These are phyloP conservation scores for Suillus occidentalis DNA, from an alignment of 768 basidiomycete genomes.

Conservation along the genomic window DNA sequence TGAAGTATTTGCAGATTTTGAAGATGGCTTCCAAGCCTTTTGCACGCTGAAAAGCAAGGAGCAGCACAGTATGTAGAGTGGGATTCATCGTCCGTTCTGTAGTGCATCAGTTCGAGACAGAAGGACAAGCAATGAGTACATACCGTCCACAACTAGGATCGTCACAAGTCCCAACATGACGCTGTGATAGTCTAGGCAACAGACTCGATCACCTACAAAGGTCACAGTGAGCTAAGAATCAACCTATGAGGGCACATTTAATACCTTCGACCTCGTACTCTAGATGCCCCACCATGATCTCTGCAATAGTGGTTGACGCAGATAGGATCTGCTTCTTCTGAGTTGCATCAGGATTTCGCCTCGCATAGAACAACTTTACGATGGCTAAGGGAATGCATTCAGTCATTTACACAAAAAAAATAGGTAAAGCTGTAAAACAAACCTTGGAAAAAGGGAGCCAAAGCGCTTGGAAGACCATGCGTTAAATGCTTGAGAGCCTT, in stretches of 20 bases:
- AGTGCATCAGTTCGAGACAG: constrained; percentile 5
- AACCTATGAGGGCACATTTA: constrained; percentile 5
- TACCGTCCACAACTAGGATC: constrained; percentile 60
- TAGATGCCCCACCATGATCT: constrained; percentile 72
- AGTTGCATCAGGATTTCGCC: constrained; percentile 69
- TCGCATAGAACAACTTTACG: constrained; percentile 82
- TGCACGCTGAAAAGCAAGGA: constrained; percentile 68
- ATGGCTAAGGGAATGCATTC: constrained; percentile 51
- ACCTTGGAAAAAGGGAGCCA: constrained; percentile 90
- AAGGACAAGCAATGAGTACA: constrained; percentile 16
- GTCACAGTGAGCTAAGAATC: neutral
- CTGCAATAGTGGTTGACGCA: constrained; percentile 68
- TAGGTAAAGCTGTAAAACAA: constrained; percentile 20
- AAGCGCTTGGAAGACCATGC: constrained; percentile 68
- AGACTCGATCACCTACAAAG: constrained; percentile 39
- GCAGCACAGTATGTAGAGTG: constrained; percentile 79
- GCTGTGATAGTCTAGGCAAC: constrained; percentile 50
- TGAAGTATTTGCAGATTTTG: constrained; percentile 53
- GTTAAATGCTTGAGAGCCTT: constrained; percentile 78
- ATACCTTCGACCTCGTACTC: constrained; percentile 51
- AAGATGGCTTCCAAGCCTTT: constrained; percentile 75
- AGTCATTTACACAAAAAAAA: neutral
- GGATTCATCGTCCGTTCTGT: constrained; percentile 75
- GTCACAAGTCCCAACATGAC: constrained; percentile 54
- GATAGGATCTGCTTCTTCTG: constrained; percentile 79